Base-by-base conservation (phyloP, 2,329 filamentous ascomycete genomes). In the Arachnomyces sp. region DNA sequence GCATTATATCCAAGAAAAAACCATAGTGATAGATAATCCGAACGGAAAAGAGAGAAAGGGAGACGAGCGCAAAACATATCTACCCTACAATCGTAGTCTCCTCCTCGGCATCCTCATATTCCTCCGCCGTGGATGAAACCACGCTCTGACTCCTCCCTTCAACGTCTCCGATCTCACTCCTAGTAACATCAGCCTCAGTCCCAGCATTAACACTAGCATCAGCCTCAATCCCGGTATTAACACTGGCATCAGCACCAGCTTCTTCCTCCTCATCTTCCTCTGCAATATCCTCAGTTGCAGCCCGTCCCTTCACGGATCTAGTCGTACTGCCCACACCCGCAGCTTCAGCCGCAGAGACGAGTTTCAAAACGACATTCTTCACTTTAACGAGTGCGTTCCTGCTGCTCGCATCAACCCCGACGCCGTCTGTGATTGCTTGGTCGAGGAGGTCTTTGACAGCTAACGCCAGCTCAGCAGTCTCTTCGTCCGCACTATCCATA, bases 381-480 rank as follows among this genome's bases (percentile, higher is more conserved):
- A 61, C 61, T 49, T 70, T 70, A 36, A 66, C 64, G 11, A 70
- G 50, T 5, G 66, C 59, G 43, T 70, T 68, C 32, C 64, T 57
- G 30, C 66, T 60, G 14, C 65, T 61, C 2, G 67, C 66, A 35
- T 64, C 65, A 7, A 53, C 49, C 3, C 61, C 64, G 15, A 64
- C 47, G 12, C 60, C 62, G 31, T 66, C 68, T 42, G 71, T 66
- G 42, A 79, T 66, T 11, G 74, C 66, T 49, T 79, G 76, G 39
- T 73, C 65, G 8, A 81, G 67, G 2, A 81, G 50, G 47, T 77
- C 79, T 44, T 69, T 67, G n/a, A 79, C 61, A 15, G 66, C 62
- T 34, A 76, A 74, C 4, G 70, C 65, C 25, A 73, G 65, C 14
- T 73, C 66, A 4, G 67, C 67, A 38, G 79, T 73, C 2, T 66